Base-by-base conservation (phyloP, 1,284 basidiomycete species). In the Ceratobasidium sp. region DNA sequence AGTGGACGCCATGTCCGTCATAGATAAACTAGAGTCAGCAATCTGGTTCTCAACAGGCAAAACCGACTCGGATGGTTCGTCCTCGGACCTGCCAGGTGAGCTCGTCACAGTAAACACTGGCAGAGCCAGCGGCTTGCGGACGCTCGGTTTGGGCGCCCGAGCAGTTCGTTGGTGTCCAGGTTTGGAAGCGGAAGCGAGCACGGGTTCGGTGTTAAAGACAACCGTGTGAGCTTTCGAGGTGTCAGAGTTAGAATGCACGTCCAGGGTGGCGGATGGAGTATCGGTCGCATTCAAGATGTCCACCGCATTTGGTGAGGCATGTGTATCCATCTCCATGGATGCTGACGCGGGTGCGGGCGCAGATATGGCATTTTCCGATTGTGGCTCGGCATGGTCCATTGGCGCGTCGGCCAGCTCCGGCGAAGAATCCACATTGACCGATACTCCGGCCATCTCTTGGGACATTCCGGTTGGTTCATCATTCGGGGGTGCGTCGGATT, bases 391-490 rank as follows among this genome's bases (percentile, higher is more conserved):
- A 26, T 57, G 30, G 39, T 57, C 65, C 65, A 53, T 67, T 41
- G 34, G n/a, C 6, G 39, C 57, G 34, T 67, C 23, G 36, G 50
- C 21, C 57, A 58, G n/a, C 21, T 58, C 57, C 12, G 57, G 32
- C 21, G 12, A n/a, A 18, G 26, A 23, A 10, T 67, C 50, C 36
- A 43, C 41, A 26, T 48, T 26, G 50, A 69, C 39, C 10, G 52
- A 57, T 32, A 69, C 65, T 45, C 39, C 26, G 12, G 65, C 65
- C 36, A 69, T n/a, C 4, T 69, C 65, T 28, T 69, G 65, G 4
- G 65, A 69, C 41, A 69, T 57, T 14, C 65, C 65, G 12, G 65
- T 58, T 18, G 65, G 46, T 26, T 69, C 65, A 6, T 46, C 52
- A 41, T 3, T 45, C 41, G 9, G 14, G 26, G 53, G 28, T 45